These are phyloP conservation scores for Exsudoporus floridanus DNA, from an alignment of 1,284 basidiomycete genomes.

Conservation along the genomic window DNA sequence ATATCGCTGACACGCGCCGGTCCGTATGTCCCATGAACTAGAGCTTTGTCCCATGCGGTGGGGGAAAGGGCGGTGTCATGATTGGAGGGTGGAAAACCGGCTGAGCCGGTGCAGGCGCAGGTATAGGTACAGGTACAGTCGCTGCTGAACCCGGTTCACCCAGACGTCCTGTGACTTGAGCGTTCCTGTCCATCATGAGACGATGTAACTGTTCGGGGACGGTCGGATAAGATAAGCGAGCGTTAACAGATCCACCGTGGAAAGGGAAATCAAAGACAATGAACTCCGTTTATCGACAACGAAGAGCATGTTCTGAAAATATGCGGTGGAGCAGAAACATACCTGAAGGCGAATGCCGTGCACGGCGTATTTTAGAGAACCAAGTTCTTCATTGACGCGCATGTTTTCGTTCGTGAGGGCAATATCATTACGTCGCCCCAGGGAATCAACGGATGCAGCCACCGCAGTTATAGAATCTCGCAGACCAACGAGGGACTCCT, in stretches of 20 bases:
- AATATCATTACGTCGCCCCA: conserved; percentile 62
- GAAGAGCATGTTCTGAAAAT: conserved; percentile 5
- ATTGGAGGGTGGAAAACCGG: conserved; percentile 31
- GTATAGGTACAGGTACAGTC: conserved; percentile 24
- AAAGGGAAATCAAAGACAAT: conserved; percentile 8
- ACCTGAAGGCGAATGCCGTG: conserved; percentile 83
- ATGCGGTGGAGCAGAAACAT: conserved; percentile 17
- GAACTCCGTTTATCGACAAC: conserved; percentile 2
- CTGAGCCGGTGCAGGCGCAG: conserved; percentile 23
- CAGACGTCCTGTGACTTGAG: conserved; percentile 47
- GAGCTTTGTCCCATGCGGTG: conserved; percentile 34
- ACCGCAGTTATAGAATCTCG: conserved; percentile 61
- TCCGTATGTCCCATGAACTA: conserved; percentile 7
- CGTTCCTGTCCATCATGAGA: conserved; percentile 68
- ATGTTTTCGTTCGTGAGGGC: conserved; percentile 70
- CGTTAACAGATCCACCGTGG: conserved; percentile 9
- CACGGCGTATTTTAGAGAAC: conserved; percentile 68
- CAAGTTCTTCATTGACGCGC: conserved; percentile 74
- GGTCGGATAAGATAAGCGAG: conserved; percentile 17
- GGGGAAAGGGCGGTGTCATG: conserved; percentile 35
- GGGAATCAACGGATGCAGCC: conserved; percentile 59
- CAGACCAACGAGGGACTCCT: conserved; percentile 57
- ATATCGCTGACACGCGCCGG: neutral
- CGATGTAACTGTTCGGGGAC: conserved; percentile 46
- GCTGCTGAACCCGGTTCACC: conserved; percentile 19